phyloP scores from a whole-genome alignment of 805 yeast species.

The Cyberlindnera xishuangbannaensis region DNA sequence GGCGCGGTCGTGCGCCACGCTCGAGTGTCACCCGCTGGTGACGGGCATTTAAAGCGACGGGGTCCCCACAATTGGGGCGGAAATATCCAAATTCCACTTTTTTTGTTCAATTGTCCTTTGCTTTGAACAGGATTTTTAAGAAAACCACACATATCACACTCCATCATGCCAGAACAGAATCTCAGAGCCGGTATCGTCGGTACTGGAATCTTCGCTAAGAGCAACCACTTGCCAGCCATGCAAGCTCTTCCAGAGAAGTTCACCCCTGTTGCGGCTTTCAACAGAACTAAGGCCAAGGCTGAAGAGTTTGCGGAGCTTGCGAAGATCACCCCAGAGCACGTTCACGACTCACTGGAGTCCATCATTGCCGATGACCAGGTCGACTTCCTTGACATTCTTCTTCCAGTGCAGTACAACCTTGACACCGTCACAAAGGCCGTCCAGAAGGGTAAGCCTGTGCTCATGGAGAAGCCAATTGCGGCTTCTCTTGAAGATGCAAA shows the following conservation, averaged over 20 bases:
- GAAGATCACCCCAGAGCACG: conserved; percentile 38
- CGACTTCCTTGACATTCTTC: conserved; percentile 75
- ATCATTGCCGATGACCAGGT: conserved; percentile 60
- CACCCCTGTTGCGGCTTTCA: conserved; percentile 64
- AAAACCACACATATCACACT: background rate
- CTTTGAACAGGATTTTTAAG: too few relatives aligned
- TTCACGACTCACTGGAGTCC: conserved; percentile 21
- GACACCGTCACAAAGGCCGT: conserved; percentile 66
- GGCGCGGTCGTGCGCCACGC: too few relatives aligned
- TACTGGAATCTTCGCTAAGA: conserved; percentile 85
- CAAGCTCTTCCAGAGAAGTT: conserved; percentile 41
- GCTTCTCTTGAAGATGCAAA: conserved; percentile 77
- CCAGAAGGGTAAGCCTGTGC: conserved; percentile 68
- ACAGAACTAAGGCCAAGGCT: conserved; percentile 83
- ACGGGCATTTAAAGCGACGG: too few relatives aligned
- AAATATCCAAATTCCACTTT: too few relatives aligned
- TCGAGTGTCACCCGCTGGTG: too few relatives aligned
- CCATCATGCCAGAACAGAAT: conserved; percentile 3
- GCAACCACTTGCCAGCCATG: conserved; percentile 73
- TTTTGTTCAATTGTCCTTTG: too few relatives aligned
- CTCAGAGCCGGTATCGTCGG: conserved; percentile 43
- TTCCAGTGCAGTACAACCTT: conserved; percentile 82
- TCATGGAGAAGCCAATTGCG: conserved; percentile 89
- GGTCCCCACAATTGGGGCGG: too few relatives aligned
- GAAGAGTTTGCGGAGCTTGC: conserved; percentile 67